Conservation (phyloP, 78 protist species). For the Parvularia atlantis region DNA sequence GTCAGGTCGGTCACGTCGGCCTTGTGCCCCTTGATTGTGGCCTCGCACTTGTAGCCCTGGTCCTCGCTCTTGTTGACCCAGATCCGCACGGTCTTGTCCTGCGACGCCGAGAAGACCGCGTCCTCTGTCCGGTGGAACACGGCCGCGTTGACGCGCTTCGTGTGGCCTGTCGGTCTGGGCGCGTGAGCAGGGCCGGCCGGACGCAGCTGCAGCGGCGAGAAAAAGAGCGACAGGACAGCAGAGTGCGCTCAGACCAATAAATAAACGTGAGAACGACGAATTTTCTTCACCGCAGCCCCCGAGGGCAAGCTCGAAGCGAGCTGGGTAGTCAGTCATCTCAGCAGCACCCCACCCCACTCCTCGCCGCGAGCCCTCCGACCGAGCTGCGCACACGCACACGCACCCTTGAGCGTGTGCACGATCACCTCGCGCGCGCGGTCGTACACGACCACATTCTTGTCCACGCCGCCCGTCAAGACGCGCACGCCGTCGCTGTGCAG, state of each 20-base stretch:
- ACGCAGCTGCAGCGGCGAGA: no score
- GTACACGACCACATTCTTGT: constrained; percentile 20
- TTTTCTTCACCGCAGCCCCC: no score
- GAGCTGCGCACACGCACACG: no score
- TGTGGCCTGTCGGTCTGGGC: no score
- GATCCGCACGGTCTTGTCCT: constrained; percentile 20
- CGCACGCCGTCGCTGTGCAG: not conserved
- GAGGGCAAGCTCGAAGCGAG: no score
- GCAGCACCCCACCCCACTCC: no score
- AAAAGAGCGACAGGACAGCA: no score
- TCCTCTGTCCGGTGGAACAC: constrained; percentile 27
- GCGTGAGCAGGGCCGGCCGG: no score
- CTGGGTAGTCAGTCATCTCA: no score
- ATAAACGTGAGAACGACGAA: no score
- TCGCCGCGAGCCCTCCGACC: no score
- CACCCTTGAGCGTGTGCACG: constrained; percentile 1
- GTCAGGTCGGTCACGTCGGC: constrained; percentile 39
- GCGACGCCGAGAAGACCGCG: not conserved
- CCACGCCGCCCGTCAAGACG: constrained; percentile 23
- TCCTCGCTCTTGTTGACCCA: not conserved
- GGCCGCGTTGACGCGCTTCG: constrained; percentile 20
- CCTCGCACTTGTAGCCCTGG: not conserved
- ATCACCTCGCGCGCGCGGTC: not conserved
- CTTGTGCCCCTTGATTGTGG: constrained; percentile 5
- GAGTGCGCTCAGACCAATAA: no score